Evolutionary conservation across 306 rosid species (phyloP), one percentile per base, ranked within the genome.

Genomic region (Begonia loranthoides): DNA sequence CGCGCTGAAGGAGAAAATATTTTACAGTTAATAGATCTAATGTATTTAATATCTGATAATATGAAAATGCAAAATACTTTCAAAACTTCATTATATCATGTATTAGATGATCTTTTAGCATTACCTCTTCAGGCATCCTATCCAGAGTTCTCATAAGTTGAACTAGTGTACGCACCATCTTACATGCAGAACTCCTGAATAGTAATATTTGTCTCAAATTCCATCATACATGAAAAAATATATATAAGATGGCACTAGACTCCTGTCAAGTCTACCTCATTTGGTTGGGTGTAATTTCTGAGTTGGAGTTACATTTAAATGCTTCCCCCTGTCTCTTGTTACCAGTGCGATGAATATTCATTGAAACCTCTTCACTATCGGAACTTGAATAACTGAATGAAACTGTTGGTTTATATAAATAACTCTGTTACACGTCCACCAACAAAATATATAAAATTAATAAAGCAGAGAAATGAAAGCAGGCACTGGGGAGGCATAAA

Each of bases 121-220:
- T 72, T 72, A 90, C 95, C 79, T 86, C 99, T 55, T 86, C 92
- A 19, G 99, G 99, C 95, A 86, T 90, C 66, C 57, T 85, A 73
- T 90, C 97, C 67, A 89, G 75, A 78, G 97, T 90, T 79, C 97
- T 82, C 97, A 85, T 80, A 60, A 82, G 68, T 73, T 90, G 97
- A 76, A 90, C 94, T 34, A 90, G 73, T 19, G 97, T 90, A 55
- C 94, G 84, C 39, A 90, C 86, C 97, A 90, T 90, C 70, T 90
- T 85, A 70, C 97, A 90, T 21, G 95, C 97, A 70, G 97, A 85
- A 66, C 95, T 90, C 84, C 95, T 90, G 66, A 49, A 66, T 16
- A 63, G 66, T 24, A 58, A 58, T n/a, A 63, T 10, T 10, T 15
- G 24, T 15, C 60, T 36, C 50, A 55, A 22, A 56, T 51, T 60